These are phyloP conservation scores for Tricholoma bakamatsutake DNA, from an alignment of 768 basidiomycete species.

Conservation along the genomic window DNA sequence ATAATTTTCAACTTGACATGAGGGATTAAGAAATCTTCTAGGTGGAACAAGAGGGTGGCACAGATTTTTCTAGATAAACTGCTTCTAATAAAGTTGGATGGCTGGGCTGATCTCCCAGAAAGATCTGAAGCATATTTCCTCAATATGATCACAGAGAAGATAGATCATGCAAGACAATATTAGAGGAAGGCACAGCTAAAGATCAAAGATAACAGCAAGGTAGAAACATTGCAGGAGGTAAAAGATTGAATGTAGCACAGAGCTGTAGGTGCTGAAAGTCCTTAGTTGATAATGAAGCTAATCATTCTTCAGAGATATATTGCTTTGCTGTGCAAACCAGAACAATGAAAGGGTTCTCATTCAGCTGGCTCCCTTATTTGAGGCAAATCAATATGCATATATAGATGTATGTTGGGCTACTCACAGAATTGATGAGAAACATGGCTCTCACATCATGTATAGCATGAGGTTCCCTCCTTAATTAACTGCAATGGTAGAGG, in stretches of 20 bases:
- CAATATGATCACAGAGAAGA: conserved; percentile 5
- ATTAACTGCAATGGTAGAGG: no score
- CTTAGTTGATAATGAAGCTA: no score
- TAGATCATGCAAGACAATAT: conserved; percentile 2
- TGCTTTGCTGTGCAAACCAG: not conserved
- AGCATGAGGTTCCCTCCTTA: no score
- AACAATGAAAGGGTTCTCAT: no score
- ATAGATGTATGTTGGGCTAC: not conserved
- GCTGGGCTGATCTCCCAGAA: conserved; percentile 3
- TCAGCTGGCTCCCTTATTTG: not conserved
- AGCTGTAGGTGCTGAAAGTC: no score
- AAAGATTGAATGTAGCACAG: no score
- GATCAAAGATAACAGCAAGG: no score
- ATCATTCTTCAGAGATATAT: not conserved
- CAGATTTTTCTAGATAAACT: conserved; percentile 1
- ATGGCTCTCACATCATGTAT: no score
- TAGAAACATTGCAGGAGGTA: no score
- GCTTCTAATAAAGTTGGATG: not conserved
- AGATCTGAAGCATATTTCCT: conserved; percentile 6
- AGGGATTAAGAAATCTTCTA: not conserved
- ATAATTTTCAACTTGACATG: not conserved
- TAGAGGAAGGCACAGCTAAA: no score
- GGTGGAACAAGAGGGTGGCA: not conserved
- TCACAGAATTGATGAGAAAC: not conserved
- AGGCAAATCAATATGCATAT: not conserved